Percentiles rank a stretch among this genome's conserved stretches.
These are phyloP conservation scores for Lipomyces sp. DNA, from an alignment of 805 yeast species.

Conservation along the genomic window DNA sequence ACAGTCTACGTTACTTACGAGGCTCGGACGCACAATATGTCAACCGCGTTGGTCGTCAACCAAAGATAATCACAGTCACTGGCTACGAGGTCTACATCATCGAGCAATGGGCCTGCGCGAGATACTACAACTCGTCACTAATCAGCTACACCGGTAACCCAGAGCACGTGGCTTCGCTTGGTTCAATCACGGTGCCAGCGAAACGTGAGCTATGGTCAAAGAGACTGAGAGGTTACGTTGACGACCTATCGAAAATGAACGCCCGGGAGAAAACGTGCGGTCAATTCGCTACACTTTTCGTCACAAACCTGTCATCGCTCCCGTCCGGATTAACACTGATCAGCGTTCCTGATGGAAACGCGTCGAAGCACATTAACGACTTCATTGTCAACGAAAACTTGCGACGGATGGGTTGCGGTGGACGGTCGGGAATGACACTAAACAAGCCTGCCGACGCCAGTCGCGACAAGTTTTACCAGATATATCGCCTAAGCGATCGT, in stretches of 20 bases:
- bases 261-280: slow-evolving; percentile 65
- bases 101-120: slow-evolving; percentile 89
- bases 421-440: slow-evolving; percentile 76
- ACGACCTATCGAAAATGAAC: slow-evolving; percentile 66
- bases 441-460: slow-evolving; percentile 76
- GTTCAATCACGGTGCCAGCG: slow-evolving; percentile 59
- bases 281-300: slow-evolving; percentile 65
- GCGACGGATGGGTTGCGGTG: slow-evolving; percentile 78
- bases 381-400: slow-evolving; percentile 79
- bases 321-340: slow-evolving; percentile 76
- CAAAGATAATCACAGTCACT: slow-evolving; percentile 44
- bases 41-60: not conserved
- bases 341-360: slow-evolving; percentile 67
- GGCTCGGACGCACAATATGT: slow-evolving; percentile 6
- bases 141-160: slow-evolving; percentile 86
- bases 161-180: slow-evolving; percentile 65
- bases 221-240: slow-evolving; percentile 62
- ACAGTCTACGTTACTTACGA: slow-evolving; percentile 8
- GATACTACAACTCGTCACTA: slow-evolving; percentile 66
- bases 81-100: slow-evolving; percentile 92
- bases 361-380: slow-evolving; percentile 37
- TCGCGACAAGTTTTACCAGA: slow-evolving; percentile 77
- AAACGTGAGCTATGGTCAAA: slow-evolving; percentile 56
- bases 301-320: slow-evolving; percentile 80
- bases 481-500: slow-evolving; percentile 58